Conservation (phyloP, 1,139 yeast species). For the Geotrichum siamense region DNA sequence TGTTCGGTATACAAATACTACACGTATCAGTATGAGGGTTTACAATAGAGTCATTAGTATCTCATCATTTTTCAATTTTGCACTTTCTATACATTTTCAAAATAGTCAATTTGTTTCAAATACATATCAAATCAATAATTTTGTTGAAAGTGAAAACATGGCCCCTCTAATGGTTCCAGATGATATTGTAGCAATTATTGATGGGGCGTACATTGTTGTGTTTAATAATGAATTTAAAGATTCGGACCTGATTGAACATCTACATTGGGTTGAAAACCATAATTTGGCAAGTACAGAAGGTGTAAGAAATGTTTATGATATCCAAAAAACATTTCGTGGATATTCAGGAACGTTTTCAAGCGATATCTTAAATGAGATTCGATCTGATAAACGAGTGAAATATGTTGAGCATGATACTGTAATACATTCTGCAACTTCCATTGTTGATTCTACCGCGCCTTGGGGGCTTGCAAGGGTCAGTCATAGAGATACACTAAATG, state of each 20-base stretch:
- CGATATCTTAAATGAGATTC: not conserved
- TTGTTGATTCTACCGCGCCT: conserved; percentile 30
- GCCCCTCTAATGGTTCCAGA: not conserved
- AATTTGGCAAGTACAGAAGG: conserved; percentile 43
- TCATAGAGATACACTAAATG: conserved; percentile 22
- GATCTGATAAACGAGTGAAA: conserved; percentile 2
- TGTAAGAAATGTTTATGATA: conserved; percentile 54
- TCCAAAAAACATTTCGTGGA: conserved; percentile 41
- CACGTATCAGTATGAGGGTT: no score
- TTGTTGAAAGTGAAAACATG: not conserved
- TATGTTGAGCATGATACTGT: not conserved
- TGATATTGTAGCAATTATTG: not conserved
- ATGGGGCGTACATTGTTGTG: conserved; percentile 8
- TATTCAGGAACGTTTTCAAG: conserved; percentile 51
- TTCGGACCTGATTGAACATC: not conserved
- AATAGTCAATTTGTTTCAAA: no score
- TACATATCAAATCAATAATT: no score
- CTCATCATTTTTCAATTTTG: no score
- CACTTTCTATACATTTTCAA: no score
- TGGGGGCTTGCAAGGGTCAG: conserved; percentile 57
- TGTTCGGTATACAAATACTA: no score
- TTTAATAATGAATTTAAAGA: conserved; percentile 1
- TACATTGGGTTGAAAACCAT: conserved; percentile 19
- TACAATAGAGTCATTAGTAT: no score
- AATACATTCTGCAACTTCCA: not conserved